A percentile compares a stretch with the other conserved stretches of the same genome.
Conservation (phyloP, 495 filamentous ascomycete species). For the Penicillium psychrofluorescens region DNA sequence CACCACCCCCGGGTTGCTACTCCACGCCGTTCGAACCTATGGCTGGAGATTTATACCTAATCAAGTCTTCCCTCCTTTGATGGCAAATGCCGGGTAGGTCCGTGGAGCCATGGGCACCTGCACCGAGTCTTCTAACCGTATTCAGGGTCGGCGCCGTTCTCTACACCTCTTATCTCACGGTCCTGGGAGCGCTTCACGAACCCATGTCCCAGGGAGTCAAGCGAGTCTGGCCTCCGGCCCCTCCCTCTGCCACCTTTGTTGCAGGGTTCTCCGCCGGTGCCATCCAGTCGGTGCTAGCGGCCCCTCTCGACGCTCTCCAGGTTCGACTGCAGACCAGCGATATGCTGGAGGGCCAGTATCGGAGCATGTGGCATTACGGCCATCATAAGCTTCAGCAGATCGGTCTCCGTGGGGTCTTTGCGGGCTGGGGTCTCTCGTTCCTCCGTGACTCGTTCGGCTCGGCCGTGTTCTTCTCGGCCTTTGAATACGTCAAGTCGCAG, state of each 20-base stretch:
- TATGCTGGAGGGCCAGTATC: constrained; percentile 59
- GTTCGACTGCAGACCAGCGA: constrained; percentile 68
- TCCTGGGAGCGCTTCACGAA: constrained; percentile 63
- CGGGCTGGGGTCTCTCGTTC: constrained; percentile 72
- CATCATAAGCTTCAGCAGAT: constrained; percentile 68
- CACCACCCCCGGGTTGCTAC: constrained; percentile 70
- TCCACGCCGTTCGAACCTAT: constrained; percentile 68
- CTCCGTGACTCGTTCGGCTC: constrained; percentile 76
- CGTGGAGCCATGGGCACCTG: not conserved
- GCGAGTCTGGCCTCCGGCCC: constrained; percentile 69
- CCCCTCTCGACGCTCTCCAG: constrained; percentile 83
- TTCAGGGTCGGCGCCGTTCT: constrained; percentile 70
- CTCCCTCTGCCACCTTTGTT: constrained; percentile 55
- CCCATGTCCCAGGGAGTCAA: constrained; percentile 61
- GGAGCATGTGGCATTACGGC: constrained; percentile 78
- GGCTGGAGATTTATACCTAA: constrained; percentile 86
- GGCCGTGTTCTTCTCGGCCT: constrained; percentile 76
- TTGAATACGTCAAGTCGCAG: constrained; percentile 84
- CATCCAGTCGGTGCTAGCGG: constrained; percentile 73
- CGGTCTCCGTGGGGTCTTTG: constrained; percentile 72
- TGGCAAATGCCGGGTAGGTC: constrained; percentile 67
- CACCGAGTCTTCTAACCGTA: not conserved
- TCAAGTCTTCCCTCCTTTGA: constrained; percentile 76
- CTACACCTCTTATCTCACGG: constrained; percentile 82
- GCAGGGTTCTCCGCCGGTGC: constrained; percentile 73